phyloP scores from a whole-genome alignment of 1,284 basidiomycete species.

The Ustilago xerochloae region DNA sequence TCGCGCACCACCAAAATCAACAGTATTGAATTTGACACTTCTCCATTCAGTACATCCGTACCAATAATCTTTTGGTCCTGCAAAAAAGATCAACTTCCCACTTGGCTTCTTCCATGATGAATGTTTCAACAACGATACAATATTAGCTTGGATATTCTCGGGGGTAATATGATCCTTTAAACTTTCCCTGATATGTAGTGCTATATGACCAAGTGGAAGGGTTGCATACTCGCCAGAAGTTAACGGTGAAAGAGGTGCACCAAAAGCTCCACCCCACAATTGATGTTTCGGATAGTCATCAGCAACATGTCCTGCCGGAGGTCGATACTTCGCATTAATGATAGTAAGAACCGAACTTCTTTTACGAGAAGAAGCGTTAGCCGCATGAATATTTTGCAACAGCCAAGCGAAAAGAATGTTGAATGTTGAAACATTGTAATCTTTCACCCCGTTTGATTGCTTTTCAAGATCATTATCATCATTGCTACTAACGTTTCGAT shows the following conservation, averaged over 20 bases:
- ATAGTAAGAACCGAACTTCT: slow-evolving; percentile 13
- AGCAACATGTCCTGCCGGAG: slow-evolving; percentile 3
- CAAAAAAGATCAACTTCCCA: slow-evolving; percentile 20
- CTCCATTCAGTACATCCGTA: slow-evolving; percentile 30
- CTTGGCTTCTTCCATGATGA: slow-evolving; percentile 10
- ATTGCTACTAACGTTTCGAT: background rate
- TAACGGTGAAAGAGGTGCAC: slow-evolving; percentile 6
- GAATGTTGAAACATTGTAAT: slow-evolving; percentile 18
- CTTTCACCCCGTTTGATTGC: background rate
- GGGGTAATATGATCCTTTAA: slow-evolving; percentile 12
- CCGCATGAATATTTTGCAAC: slow-evolving; percentile 26
- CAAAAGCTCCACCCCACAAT: slow-evolving; percentile 29
- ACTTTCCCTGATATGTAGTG: slow-evolving; percentile 16
- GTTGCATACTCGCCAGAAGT: slow-evolving; percentile 2
- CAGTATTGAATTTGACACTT: slow-evolving; percentile 2
- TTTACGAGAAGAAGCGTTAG: background rate
- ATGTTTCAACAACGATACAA: slow-evolving; percentile 5
- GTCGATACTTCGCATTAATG: slow-evolving; percentile 24
- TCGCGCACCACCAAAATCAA: slow-evolving; percentile 12
- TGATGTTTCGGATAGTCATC: slow-evolving; percentile 20
- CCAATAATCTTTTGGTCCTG: slow-evolving; percentile 7
- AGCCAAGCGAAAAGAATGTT: slow-evolving; percentile 34
- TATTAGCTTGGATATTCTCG: slow-evolving; percentile 10
- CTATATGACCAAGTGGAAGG: slow-evolving; percentile 17
- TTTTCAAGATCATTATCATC: slow-evolving; percentile 2